Base-by-base conservation (phyloP, 2,329 filamentous ascomycete species). In the Microdochium trichocladiopsis region DNA sequence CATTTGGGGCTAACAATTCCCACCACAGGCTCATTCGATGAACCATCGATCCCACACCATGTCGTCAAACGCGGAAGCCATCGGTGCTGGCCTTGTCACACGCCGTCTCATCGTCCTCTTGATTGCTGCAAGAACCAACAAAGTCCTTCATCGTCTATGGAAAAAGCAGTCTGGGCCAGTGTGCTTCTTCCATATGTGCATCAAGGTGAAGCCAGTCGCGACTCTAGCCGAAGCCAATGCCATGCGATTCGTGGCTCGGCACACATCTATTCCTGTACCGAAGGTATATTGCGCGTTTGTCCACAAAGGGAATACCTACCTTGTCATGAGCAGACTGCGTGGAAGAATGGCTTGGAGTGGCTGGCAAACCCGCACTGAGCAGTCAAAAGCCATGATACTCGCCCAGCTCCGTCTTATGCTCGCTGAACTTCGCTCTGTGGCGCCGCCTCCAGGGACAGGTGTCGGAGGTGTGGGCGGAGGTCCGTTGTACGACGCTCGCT, bases 231-330 rank as follows among this genome's bases (percentile, higher is more conserved):
- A 74, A 60, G 72, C 66, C 23, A 59, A 61, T 31, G 63, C 70
- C 5, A 72, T 77, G 65, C 55, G 62, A 36, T 74, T 69, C 49
- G 54, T 77, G 24, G 62, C 66, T 1, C 51, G 65, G n/a, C 61
- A 73, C 49, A 76, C 72, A 1, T 62, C 61, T 0, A 66, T 78
- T 22, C 74, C 74, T 3, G 69, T 77, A 0, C 75, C 76, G 2
- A 66, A 67, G 10, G 63, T 78, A 1, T 63, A 73, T 55, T 74
- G 66, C 55, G 64, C 73, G 33, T 78, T 78, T 49, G 51, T 63
- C 1, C 62, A 68, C 51, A 65, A 67, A 10, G 66, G 66, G 18
- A 55, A 56, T 3, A 64, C 71, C 1, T 75, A 75, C 56, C 76
- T 79, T 45, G 63, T 78, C 1, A 79, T 79, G 74, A 18, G n/a